A percentile compares a stretch with the other conserved stretches of the same genome.
These are phyloP conservation scores for Chalciporus pseudorubinellus DNA, from an alignment of 768 basidiomycete species.

Conservation along the genomic window DNA sequence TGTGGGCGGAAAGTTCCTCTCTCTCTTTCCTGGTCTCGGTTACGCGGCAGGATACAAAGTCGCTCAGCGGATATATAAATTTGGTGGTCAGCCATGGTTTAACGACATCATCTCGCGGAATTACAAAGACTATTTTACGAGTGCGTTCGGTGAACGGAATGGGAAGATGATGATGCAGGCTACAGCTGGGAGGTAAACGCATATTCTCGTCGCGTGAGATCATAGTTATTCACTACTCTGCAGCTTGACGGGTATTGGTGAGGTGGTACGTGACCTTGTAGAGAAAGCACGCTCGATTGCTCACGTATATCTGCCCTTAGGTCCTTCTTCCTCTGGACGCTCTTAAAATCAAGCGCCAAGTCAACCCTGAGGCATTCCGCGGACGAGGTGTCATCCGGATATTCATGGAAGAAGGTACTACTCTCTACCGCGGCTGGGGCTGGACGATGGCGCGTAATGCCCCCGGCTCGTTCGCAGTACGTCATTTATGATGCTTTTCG, in stretches of 20 bases:
- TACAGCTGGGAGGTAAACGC: slow-evolving; percentile 78
- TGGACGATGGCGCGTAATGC: slow-evolving; percentile 99
- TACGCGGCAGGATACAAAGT: slow-evolving; percentile 99
- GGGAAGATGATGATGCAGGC: slow-evolving; percentile 97
- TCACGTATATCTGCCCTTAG: slow-evolving; percentile 31
- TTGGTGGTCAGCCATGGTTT: slow-evolving; percentile 98
- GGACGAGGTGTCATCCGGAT: slow-evolving; percentile 89
- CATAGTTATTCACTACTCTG: background rate
- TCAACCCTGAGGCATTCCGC: slow-evolving; percentile 97
- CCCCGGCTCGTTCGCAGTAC: slow-evolving; percentile 89
- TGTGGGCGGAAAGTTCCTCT: slow-evolving; percentile 66
- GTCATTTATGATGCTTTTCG: slow-evolving; percentile 26
- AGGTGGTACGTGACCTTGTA: slow-evolving; percentile 62
- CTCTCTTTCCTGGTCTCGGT: slow-evolving; percentile 94
- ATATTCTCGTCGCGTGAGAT: background rate
- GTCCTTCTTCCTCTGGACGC: slow-evolving; percentile 93
- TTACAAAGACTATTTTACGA: slow-evolving; percentile 77
- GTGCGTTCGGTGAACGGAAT: slow-evolving; percentile 87
- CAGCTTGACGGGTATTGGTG: slow-evolving; percentile 81
- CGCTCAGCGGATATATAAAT: slow-evolving; percentile 93
- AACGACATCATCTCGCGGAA: slow-evolving; percentile 85
- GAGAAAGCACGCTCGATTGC: too few relatives aligned
- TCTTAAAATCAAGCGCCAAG: slow-evolving; percentile 98
- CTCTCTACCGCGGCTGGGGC: slow-evolving; percentile 96
- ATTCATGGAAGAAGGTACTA: slow-evolving; percentile 86